Evolutionary conservation across 2,329 filamentous ascomycete species (phyloP).

Genomic region (Metarhizium album): DNA sequence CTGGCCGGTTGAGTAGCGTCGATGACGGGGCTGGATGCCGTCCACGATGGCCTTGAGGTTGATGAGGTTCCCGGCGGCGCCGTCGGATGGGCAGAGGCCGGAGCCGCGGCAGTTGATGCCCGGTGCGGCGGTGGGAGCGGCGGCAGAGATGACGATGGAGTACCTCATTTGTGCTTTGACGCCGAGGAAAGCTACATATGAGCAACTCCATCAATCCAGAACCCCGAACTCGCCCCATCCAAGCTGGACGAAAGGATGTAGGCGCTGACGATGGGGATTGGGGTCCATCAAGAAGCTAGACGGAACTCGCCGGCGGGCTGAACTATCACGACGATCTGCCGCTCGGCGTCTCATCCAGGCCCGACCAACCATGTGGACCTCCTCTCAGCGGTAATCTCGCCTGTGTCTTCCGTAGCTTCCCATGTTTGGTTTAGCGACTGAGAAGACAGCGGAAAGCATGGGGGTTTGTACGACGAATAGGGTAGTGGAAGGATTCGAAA

Average conservation of each 20-base stretch:
- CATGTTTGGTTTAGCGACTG: too few species aligned
- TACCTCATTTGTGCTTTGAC: not conserved
- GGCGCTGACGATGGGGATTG: not conserved
- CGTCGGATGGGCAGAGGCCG: constrained; percentile 8
- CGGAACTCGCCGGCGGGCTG: not conserved
- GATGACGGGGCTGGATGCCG: constrained; percentile 5
- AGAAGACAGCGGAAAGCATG: too few species aligned
- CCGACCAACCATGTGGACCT: not conserved
- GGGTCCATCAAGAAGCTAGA: not conserved
- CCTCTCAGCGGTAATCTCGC: not conserved
- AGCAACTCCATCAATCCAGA: too few species aligned
- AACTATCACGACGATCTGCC: too few species aligned
- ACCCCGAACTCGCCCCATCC: too few species aligned
- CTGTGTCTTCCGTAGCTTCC: not conserved
- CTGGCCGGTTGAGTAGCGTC: constrained; percentile 7
- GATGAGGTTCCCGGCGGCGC: constrained; percentile 7
- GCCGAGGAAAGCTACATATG: not conserved
- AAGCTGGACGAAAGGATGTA: not conserved
- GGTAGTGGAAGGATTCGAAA: not conserved
- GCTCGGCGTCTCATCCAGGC: too few species aligned
- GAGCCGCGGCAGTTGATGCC: constrained; percentile 13
- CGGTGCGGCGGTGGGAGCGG: constrained; percentile 4
- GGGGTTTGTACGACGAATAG: too few species aligned
- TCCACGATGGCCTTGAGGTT: constrained; percentile 8
- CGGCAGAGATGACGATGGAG: not conserved